Base-by-base conservation (phyloP, 257 asterid genomes). In the Fraxinus anomala region DNA sequence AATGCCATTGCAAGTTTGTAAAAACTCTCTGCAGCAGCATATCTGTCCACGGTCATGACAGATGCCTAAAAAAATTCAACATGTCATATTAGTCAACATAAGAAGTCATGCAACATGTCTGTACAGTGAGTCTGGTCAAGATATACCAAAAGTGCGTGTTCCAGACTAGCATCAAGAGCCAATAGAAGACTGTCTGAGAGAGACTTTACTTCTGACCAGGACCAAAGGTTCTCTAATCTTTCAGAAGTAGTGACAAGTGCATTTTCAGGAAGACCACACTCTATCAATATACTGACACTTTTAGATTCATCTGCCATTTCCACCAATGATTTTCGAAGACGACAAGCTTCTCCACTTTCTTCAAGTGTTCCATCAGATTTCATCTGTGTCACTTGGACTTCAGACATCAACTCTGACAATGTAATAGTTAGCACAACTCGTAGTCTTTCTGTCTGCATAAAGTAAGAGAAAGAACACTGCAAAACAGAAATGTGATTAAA, bases 131-230 rank as follows among this genome's bases (percentile, higher is more conserved):
- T 12, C 42, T 81, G 76, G 76, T 70, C 81, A 76, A 75, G 80
- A 63, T 77, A 72, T 89, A 93, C 99, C 97, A 93, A 83, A 79
- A 96, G 97, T 47, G 98, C 92, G 78, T 96, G 97, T 77, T 93
- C 99, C 85, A 96, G 96, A 87, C 97, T 96, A 81, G 98, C 99
- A 89, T 96, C 99, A 81, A 96, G 98, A 80, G 99, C 99, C 86
- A 88, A 81, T 81, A 96, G 93, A 76, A 93, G 97, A 83, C 97
- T 89, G 68, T 85, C 91, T 14, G 98, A 92, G 75, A 96, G 96
- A 74, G 74, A 80, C 83, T 91, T 92, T 73, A 93, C 91, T 77
- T 90, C 94, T 23, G 91, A 84, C 99, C 98, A 96, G 54, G 96
- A 88, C 94, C 97, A 92, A 81, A 77, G 73, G 82, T 87, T 89